phyloP scores from a whole-genome alignment of 495 filamentous ascomycete species.

The Hypoxylon perforatum region DNA sequence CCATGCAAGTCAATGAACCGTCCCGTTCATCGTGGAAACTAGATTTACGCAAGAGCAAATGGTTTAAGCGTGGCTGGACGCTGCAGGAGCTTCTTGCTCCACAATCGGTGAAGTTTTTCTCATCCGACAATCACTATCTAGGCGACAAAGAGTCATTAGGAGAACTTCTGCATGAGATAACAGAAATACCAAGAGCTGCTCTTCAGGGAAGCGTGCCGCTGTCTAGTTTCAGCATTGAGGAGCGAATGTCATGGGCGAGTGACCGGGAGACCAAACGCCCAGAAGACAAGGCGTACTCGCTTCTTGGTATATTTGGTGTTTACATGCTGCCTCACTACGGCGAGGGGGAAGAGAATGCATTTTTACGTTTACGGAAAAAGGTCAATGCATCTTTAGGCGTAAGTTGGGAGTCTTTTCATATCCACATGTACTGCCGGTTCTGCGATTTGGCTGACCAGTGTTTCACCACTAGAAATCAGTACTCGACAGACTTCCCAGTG shows the following conservation, averaged over 20 bases:
- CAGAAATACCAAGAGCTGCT: too few relatives aligned
- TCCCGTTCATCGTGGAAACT: neutral
- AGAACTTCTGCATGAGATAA: neutral
- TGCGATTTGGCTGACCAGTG: neutral
- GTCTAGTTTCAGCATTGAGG: conserved; percentile 10
- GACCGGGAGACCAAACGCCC: conserved; percentile 30
- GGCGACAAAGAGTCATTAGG: neutral
- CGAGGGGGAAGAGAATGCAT: conserved; percentile 29
- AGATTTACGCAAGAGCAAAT: conserved; percentile 25
- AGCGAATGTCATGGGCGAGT: conserved; percentile 38
- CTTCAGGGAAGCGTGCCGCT: too few relatives aligned
- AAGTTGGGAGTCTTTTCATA: neutral
- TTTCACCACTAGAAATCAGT: neutral
- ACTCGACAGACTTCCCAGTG: conserved; percentile 6
- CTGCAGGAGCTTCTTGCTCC: conserved; percentile 55
- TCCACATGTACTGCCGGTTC: neutral
- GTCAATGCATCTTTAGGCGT: conserved; percentile 4
- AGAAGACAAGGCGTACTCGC: conserved; percentile 41
- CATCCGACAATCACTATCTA: conserved; percentile 21
- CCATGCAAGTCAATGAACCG: conserved; percentile 2
- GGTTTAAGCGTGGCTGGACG: conserved; percentile 54
- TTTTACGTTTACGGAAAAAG: conserved; percentile 29
- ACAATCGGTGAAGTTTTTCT: conserved; percentile 41
- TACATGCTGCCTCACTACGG: conserved; percentile 44
- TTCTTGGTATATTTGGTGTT: conserved; percentile 41